phyloP scores from a whole-genome alignment of 1,284 basidiomycete species.

The Rhizopogon parksii region DNA sequence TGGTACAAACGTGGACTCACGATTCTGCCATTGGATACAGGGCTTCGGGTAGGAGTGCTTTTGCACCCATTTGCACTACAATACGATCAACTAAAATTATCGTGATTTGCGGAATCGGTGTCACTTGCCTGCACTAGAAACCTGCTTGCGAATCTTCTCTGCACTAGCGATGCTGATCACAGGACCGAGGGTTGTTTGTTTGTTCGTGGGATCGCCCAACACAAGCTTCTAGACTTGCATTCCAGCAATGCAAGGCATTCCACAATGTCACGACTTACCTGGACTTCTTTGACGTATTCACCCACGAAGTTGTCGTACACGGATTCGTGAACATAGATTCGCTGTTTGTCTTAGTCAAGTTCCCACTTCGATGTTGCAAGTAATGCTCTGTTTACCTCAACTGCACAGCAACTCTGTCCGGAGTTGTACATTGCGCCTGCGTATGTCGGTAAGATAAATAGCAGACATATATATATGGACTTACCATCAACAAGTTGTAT shows the following conservation, averaged over 20 bases:
- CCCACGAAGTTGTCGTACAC: constrained; percentile 78
- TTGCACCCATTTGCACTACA: constrained; percentile 72
- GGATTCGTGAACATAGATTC: constrained; percentile 88
- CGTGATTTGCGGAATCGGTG: not conserved
- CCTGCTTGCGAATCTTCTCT: constrained; percentile 76
- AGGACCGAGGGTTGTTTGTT: constrained; percentile 78
- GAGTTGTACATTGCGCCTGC: constrained; percentile 91
- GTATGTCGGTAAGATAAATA: not conserved
- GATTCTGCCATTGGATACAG: constrained; percentile 63
- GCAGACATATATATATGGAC: constrained; percentile 8
- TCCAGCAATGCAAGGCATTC: not conserved
- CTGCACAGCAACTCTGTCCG: constrained; percentile 85
- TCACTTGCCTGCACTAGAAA: constrained; percentile 66
- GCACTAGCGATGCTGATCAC: constrained; percentile 87
- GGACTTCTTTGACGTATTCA: constrained; percentile 68
- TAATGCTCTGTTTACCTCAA: constrained; percentile 52
- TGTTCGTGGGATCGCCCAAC: constrained; percentile 77
- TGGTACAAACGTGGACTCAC: constrained; percentile 33
- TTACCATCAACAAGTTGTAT: constrained; percentile 85
- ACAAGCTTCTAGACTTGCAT: constrained; percentile 52
- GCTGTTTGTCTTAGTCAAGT: constrained; percentile 37
- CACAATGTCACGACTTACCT: constrained; percentile 37
- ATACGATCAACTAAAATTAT: constrained; percentile 2
- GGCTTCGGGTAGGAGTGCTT: constrained; percentile 64
- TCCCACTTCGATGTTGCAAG: not conserved